Conservation (phyloP, 2,329 filamentous ascomycete genomes). For the Purpureocillium lavendulum region DNA sequence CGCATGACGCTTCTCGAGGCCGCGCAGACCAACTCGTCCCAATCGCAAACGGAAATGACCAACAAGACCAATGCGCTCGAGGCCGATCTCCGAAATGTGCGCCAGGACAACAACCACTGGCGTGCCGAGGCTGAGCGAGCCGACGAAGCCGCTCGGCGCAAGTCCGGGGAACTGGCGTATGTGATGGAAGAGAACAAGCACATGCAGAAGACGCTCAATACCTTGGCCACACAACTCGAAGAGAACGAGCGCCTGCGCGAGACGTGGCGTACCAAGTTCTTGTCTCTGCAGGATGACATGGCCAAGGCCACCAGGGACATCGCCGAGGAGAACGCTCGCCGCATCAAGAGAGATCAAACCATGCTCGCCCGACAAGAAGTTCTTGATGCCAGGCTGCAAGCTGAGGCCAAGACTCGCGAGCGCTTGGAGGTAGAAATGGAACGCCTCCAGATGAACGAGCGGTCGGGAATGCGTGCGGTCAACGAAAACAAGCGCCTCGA, state of each 20-base stretch:
- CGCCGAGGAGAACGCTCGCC: slow-evolving; percentile 71
- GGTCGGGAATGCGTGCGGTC: slow-evolving; percentile 55
- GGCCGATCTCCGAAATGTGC: slow-evolving; percentile 43
- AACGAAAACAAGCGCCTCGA: slow-evolving; percentile 55
- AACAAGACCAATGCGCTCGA: slow-evolving; percentile 47
- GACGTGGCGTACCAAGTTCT: slow-evolving; percentile 74
- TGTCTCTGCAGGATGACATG: slow-evolving; percentile 84
- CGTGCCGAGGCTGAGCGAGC: slow-evolving; percentile 52
- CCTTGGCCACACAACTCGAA: slow-evolving; percentile 68
- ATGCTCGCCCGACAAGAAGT: slow-evolving; percentile 72
- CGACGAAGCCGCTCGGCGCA: slow-evolving; percentile 40
- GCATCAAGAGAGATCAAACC: slow-evolving; percentile 71
- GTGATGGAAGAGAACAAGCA: slow-evolving; percentile 58
- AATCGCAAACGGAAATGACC: slow-evolving; percentile 45
- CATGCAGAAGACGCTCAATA: slow-evolving; percentile 64
- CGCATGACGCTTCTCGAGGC: slow-evolving; percentile 60
- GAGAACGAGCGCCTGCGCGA: slow-evolving; percentile 82
- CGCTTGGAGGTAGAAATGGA: slow-evolving; percentile 59
- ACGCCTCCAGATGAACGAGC: slow-evolving; percentile 54
- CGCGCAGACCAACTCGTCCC: slow-evolving; percentile 49
- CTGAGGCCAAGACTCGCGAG: slow-evolving; percentile 63
- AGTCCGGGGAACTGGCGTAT: slow-evolving; percentile 39
- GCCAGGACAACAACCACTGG: slow-evolving; percentile 53
- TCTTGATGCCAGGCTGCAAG: slow-evolving; percentile 67
- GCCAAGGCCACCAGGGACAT: slow-evolving; percentile 68